Evolutionary conservation across 2,329 filamentous ascomycete species (phyloP).

Genomic region (Beauveria caledonica): DNA sequence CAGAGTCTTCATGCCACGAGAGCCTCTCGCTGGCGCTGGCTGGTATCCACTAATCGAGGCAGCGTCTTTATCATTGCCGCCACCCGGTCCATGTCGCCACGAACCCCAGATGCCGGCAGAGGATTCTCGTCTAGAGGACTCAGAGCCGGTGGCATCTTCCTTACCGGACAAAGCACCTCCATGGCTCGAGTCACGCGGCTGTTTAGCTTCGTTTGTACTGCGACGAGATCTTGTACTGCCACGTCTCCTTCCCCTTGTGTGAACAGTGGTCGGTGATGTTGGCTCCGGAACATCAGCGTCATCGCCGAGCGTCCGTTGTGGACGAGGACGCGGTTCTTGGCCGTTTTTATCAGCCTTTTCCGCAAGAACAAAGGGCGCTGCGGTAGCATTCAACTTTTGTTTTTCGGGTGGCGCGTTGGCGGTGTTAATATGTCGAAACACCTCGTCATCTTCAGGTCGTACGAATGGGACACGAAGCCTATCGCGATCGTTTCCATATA

Average conservation of each 20-base stretch:
- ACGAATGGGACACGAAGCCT: conserved; percentile 88
- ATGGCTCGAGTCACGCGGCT: conserved; percentile 10
- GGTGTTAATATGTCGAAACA: conserved; percentile 71
- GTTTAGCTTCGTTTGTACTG: conserved; percentile 9
- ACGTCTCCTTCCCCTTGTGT: conserved; percentile 39
- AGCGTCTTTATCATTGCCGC: conserved; percentile 47
- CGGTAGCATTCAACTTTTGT: conserved; percentile 49
- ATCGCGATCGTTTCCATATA: conserved; percentile 79
- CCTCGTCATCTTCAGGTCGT: conserved; percentile 75
- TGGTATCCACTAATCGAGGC: conserved; percentile 59
- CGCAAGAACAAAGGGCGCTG: conserved; percentile 33
- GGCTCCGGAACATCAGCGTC: conserved; percentile 20
- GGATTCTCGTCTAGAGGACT: conserved; percentile 35
- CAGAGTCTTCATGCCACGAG: conserved; percentile 81
- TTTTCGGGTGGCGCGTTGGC: conserved; percentile 46
- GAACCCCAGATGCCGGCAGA: conserved; percentile 59
- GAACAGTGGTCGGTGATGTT: conserved; percentile 29
- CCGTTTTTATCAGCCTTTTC: conserved; percentile 22
- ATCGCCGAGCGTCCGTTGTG: conserved; percentile 15
- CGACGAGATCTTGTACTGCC: conserved; percentile 25
- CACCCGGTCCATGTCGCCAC: conserved; percentile 54
- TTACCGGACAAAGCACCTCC: conserved; percentile 19
- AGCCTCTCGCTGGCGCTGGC: conserved; percentile 50
- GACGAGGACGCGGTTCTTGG: conserved; percentile 14
- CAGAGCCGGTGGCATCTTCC: conserved; percentile 21